A percentile compares a stretch with the other conserved stretches of the same genome.
These are phyloP conservation scores for Chytridium lagenaria DNA, from an alignment of 371 early-diverging fungal genomes.

Conservation along the genomic window DNA sequence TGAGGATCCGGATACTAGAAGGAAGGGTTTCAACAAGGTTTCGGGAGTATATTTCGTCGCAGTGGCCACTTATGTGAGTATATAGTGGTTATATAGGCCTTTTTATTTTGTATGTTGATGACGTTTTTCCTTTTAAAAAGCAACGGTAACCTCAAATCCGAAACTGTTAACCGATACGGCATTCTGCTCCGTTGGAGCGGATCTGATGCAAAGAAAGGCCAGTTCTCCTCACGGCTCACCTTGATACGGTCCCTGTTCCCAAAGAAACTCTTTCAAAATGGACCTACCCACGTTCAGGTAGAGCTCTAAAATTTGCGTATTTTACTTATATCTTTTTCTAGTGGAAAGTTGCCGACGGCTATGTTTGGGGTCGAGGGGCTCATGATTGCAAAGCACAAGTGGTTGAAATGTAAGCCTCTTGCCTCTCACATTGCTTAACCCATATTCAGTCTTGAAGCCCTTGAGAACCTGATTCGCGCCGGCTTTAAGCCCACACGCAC, in stretches of 20 bases:
- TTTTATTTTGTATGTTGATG: background rate
- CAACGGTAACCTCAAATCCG: slow-evolving; percentile 33
- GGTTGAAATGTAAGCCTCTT: slow-evolving; percentile 20
- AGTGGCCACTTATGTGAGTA: slow-evolving; percentile 4
- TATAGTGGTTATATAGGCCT: background rate
- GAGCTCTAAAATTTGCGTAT: background rate
- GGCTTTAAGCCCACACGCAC: slow-evolving; percentile 43
- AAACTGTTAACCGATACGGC: slow-evolving; percentile 46
- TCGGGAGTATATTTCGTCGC: background rate
- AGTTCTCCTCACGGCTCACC: slow-evolving; percentile 46
- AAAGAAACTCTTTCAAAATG: slow-evolving; percentile 39
- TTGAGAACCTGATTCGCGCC: slow-evolving; percentile 41
- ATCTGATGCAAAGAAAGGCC: slow-evolving; percentile 29
- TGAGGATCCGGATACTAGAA: slow-evolving; percentile 13
- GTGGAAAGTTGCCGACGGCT: slow-evolving; percentile 41
- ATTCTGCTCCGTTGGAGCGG: slow-evolving; percentile 53
- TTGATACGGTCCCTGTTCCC: slow-evolving; percentile 51
- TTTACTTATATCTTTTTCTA: background rate
- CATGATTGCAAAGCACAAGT: slow-evolving; percentile 47
- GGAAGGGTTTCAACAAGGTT: slow-evolving; percentile 11
- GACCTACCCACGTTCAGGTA: slow-evolving; percentile 50
- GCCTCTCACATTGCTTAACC: background rate
- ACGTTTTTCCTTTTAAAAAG: background rate
- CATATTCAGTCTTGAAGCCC: slow-evolving; percentile 28
- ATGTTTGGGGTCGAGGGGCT: slow-evolving; percentile 53